These are phyloP conservation scores for Agaricus blazei DNA, from an alignment of 768 basidiomycete species.

Conservation along the genomic window DNA sequence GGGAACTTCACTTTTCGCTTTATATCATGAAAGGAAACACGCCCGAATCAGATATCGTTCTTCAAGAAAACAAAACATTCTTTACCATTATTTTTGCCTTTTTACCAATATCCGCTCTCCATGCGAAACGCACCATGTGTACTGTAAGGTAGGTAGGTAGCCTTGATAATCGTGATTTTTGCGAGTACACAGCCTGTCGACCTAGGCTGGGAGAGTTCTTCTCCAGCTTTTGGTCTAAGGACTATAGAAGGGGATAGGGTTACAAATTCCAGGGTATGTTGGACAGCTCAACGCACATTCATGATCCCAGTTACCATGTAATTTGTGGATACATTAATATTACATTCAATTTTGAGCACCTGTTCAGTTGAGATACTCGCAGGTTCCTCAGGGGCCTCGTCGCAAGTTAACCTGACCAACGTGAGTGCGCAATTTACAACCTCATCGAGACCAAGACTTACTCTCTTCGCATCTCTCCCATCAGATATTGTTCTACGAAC, in stretches of 20 bases:
- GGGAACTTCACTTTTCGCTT: slow-evolving; percentile 93
- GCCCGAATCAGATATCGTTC: not conserved
- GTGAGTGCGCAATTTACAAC: not conserved
- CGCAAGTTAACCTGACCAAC: slow-evolving; percentile 60
- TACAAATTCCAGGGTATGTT: not conserved
- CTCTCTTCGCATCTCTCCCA: slow-evolving; percentile 75
- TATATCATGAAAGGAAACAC: not conserved
- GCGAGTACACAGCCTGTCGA: slow-evolving; percentile 76
- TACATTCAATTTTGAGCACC: slow-evolving; percentile 88
- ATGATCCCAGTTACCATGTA: slow-evolving; percentile 84
- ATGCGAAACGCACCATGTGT: slow-evolving; percentile 95
- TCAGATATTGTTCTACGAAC: slow-evolving; percentile 80
- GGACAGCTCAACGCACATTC: slow-evolving; percentile 42
- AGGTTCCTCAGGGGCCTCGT: slow-evolving; percentile 79
- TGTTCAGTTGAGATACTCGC: slow-evolving; percentile 59
- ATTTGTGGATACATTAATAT: slow-evolving; percentile 83
- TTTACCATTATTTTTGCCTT: slow-evolving; percentile 96
- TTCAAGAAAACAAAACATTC: not conserved
- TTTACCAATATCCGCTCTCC: slow-evolving; percentile 85
- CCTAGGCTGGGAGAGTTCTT: slow-evolving; percentile 79
- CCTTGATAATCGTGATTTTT: slow-evolving; percentile 75
- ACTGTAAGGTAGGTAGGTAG: slow-evolving; percentile 83
- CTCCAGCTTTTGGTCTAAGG: slow-evolving; percentile 80
- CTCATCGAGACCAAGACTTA: slow-evolving; percentile 16
- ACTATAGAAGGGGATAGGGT: slow-evolving; percentile 35